Conservation (phyloP, 805 yeast species). For the Candida insectorum region DNA sequence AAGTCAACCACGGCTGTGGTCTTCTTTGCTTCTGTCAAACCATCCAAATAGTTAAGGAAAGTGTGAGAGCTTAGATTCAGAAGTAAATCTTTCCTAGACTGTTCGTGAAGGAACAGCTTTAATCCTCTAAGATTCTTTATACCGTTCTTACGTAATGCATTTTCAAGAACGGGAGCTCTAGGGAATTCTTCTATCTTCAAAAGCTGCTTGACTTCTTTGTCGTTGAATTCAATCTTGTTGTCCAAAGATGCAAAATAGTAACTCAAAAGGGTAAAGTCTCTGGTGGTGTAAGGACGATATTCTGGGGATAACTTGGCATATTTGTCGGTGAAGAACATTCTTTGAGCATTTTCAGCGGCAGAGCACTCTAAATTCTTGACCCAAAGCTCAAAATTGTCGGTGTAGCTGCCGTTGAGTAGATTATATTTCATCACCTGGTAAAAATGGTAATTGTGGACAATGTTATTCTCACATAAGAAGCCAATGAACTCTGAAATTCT, state of each 20-base stretch:
- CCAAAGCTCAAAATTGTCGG: conserved; percentile 30
- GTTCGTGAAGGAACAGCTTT: neutral
- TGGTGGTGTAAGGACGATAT: neutral
- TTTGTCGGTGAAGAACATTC: neutral
- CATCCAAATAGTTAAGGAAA: neutral
- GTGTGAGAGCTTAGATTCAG: neutral
- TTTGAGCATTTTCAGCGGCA: neutral
- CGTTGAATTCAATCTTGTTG: conserved; percentile 18
- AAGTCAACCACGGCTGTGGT: neutral
- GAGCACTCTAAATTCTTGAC: conserved; percentile 27
- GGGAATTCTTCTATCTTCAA: conserved; percentile 4
- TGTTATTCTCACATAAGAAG: conserved; percentile 21
- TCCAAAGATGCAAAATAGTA: conserved; percentile 34
- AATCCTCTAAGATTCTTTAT: neutral
- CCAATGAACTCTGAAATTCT: conserved; percentile 20
- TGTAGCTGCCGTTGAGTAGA: conserved; percentile 15
- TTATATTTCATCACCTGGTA: conserved; percentile 18
- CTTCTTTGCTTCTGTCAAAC: neutral
- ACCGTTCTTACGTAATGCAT: neutral
- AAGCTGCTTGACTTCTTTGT: conserved; percentile 23
- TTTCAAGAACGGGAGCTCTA: neutral
- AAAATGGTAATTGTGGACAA: conserved; percentile 35
- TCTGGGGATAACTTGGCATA: neutral
- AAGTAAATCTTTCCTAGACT: neutral
- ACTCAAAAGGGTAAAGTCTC: conserved; percentile 18